Base-by-base conservation (phyloP, 495 filamentous ascomycete species). In the Aspergillus nidulans region DNA sequence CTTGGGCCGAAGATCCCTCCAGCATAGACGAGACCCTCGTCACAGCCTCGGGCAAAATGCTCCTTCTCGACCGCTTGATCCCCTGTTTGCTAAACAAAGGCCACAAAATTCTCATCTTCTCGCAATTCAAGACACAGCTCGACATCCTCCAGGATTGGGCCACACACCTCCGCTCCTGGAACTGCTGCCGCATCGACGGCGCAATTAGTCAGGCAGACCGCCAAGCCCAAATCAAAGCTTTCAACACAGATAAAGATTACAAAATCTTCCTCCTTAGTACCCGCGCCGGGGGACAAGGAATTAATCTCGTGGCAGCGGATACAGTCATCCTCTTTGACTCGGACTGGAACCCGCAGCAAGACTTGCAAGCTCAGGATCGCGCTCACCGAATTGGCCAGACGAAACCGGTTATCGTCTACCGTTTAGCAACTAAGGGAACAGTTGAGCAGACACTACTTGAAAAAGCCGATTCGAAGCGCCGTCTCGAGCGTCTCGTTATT, bases 261-360 rank as follows among this genome's bases (percentile, higher is more conserved):
- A 90, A 86, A 59, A 69, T 98, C 25, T 98, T 98, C 68, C 69
- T 98, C 8, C 78, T 98, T 0, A 89, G 85, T 23, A 98, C 94
- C 9, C 83, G 94, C 30, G 94, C 94, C 0, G 94, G 94, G 36
- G 94, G 94, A 4, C 89, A 95, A 59, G 94, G 94, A 32, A 97
- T 98, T 77, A 98, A 98, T 67, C 79, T 87, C 19, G 79, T 76
- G 0, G 79, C 86, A 0, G 87, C 86, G 1, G 86, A 90, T 52
- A 90, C 86, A 0, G 86, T 90, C 24, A 84, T 90, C 59, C 75
- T 90, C 13, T 90, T 83, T 60, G 86, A 90, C 64, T 84, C 82
- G 25, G 94, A 98, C 68, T 98, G 94, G 92, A 98, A 98, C 64
- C 94, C 94, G 0, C 94, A 97, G 68, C 91, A 95, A 63, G 94